Conservation (phyloP, 495 filamentous ascomycete genomes). For the Penicillium dipodomyicola region DNA sequence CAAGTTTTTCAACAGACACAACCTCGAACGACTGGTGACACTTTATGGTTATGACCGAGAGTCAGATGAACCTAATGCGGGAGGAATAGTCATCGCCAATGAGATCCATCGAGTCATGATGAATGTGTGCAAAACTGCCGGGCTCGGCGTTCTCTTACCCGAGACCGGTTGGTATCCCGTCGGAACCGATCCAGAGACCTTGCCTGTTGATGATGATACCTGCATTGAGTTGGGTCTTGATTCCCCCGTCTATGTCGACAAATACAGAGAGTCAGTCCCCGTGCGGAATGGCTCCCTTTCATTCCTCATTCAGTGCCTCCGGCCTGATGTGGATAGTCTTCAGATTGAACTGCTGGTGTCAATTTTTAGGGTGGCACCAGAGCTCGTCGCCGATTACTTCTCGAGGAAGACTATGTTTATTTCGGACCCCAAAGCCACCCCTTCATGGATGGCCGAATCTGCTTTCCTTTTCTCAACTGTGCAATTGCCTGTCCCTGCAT, state of each 20-base stretch:
- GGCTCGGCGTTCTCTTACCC: constrained; percentile 64
- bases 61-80: constrained; percentile 35
- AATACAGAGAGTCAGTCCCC: constrained; percentile 61
- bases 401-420: constrained; percentile 72
- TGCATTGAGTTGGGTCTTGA: constrained; percentile 69
- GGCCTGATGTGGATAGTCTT: constrained; percentile 74
- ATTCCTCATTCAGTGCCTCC: constrained; percentile 72
- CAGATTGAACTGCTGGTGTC: constrained; percentile 77
- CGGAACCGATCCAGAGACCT: constrained; percentile 55
- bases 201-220: constrained; percentile 41
- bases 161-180: constrained; percentile 72
- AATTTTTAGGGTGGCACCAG: constrained; percentile 78
- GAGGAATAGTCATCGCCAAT: constrained; percentile 49
- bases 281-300: constrained; percentile 73
- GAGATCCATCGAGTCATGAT: constrained; percentile 69
- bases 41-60: constrained; percentile 63
- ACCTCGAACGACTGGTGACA: constrained; percentile 65
- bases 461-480: constrained; percentile 79
- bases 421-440: constrained; percentile 85
- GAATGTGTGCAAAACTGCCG: constrained; percentile 66
- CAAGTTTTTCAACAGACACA: constrained; percentile 66
- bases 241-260: constrained; percentile 62
- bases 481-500: constrained; percentile 65
- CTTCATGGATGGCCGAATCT: constrained; percentile 92
- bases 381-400: constrained; percentile 84